Percentiles rank a stretch among this genome's conserved stretches.
Conservation (phyloP, 495 filamentous ascomycete species). For the Aspergillus nanangensis region DNA sequence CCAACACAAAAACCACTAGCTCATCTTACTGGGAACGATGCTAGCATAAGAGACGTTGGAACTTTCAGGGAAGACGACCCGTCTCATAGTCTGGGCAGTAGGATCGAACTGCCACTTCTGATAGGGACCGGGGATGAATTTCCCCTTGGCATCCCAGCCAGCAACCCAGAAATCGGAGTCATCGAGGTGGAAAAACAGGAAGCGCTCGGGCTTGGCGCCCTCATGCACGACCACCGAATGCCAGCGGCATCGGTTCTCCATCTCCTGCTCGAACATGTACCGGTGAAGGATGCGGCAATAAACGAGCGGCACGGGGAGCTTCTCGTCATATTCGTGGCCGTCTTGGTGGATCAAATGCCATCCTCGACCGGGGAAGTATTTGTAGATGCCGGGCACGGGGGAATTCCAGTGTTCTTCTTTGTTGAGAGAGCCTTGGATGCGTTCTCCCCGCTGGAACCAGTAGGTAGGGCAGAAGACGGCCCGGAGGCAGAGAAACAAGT, state of each 20-base stretch:
- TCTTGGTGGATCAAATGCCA: constrained; percentile 42
- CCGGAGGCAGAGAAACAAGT: constrained; percentile 42
- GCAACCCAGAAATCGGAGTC: constrained; percentile 41
- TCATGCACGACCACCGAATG: constrained; percentile 31
- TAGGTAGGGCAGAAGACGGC: constrained; percentile 37
- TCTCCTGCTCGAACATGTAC: constrained; percentile 41
- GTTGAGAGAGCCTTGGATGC: constrained; percentile 31
- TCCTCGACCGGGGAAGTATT: constrained; percentile 38
- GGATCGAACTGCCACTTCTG: constrained; percentile 40
- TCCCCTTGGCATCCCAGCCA: constrained; percentile 40
- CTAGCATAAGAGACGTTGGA: constrained; percentile 39
- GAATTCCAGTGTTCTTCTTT: constrained; percentile 43
- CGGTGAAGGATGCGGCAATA: constrained; percentile 46
- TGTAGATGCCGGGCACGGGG: constrained; percentile 42
- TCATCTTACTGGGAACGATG: constrained; percentile 30
- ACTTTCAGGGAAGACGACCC: constrained; percentile 33
- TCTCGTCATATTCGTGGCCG: constrained; percentile 32
- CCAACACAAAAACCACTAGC: constrained; percentile 1
- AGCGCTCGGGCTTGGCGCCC: constrained; percentile 29
- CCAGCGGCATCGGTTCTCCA: constrained; percentile 40
- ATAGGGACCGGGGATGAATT: constrained; percentile 43
- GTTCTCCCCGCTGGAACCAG: constrained; percentile 40
- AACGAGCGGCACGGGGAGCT: constrained; percentile 33
- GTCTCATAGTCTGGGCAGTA: constrained; percentile 36
- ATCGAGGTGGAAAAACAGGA: constrained; percentile 41